phyloP scores from a whole-genome alignment of 345 rosid genomes.

The Isatis tinctoria region DNA sequence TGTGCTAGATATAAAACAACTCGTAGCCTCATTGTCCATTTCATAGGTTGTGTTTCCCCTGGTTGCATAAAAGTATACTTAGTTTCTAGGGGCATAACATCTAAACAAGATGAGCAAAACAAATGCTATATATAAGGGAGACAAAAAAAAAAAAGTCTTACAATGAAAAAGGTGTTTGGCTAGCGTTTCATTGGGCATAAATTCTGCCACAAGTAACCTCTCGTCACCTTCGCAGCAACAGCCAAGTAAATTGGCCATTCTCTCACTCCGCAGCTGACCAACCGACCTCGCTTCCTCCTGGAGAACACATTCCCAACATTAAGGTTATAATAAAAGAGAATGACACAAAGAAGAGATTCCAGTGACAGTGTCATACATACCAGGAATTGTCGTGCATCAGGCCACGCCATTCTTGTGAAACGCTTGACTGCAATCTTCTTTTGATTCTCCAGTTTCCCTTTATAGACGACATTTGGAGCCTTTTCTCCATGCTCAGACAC shows the following conservation, averaged over 20 bases:
- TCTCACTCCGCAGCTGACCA: conserved; percentile 70
- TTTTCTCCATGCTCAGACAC: conserved; percentile 94
- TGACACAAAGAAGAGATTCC: neutral
- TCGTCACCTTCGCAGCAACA: conserved; percentile 90
- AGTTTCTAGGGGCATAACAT: neutral
- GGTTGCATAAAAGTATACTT: conserved; percentile 5
- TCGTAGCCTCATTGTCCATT: conserved; percentile 95
- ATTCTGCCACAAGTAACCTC: conserved; percentile 79
- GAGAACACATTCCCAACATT: conserved; percentile 9
- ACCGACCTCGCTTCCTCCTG: conserved; percentile 93
- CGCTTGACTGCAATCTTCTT: conserved; percentile 83
- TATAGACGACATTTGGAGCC: conserved; percentile 89
- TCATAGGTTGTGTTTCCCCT: conserved; percentile 98
- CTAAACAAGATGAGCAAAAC: neutral
- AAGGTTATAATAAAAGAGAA: neutral
- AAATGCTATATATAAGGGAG: neutral
- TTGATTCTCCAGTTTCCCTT: conserved; percentile 78
- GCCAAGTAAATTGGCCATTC: conserved; percentile 83
- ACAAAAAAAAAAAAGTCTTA: conserved; percentile 27
- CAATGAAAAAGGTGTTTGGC: conserved; percentile 95
- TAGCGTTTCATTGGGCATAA: conserved; percentile 87
- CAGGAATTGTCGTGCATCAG: conserved; percentile 77
- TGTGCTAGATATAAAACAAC: conserved; percentile 91
- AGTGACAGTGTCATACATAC: conserved; percentile 15
- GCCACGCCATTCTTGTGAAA: conserved; percentile 90